Evolutionary conservation across 2,329 filamentous ascomycete species (phyloP).

Genomic region (Colletotrichum camelliae): DNA sequence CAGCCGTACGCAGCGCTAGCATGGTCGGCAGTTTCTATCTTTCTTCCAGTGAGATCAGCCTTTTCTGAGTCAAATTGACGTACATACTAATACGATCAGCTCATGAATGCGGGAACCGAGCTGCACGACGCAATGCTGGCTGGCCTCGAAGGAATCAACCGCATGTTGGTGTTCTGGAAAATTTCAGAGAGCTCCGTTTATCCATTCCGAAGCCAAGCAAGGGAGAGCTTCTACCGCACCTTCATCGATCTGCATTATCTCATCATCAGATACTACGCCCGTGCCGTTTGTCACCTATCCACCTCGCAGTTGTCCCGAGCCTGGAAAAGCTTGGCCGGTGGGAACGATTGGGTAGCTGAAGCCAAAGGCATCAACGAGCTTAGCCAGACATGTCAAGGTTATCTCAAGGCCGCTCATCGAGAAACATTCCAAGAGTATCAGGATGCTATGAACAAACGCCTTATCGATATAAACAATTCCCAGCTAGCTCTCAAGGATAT

Average conservation of each 20-base stretch:
- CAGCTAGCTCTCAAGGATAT: no score
- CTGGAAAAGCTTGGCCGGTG: no score
- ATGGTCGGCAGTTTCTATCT: neutral
- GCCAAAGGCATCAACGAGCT: no score
- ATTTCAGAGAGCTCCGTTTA: neutral
- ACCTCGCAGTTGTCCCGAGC: no score
- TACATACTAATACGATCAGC: neutral
- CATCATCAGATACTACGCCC: neutral
- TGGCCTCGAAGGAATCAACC: neutral
- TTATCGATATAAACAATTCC: no score
- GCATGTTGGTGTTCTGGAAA: neutral
- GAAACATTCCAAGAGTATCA: no score
- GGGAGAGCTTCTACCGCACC: fast-evolving
- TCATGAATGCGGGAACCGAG: neutral
- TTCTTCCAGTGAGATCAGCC: neutral
- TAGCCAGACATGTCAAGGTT: no score
- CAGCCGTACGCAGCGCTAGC: neutral
- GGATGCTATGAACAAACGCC: no score
- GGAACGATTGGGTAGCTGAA: no score
- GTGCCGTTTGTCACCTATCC: no score
- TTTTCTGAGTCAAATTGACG: neutral
- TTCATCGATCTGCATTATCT: neutral
- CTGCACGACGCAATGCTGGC: neutral
- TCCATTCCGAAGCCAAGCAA: neutral
- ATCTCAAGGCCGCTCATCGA: no score